A percentile compares a stretch with the other conserved stretches of the same genome.
Conservation (phyloP, 2,329 filamentous ascomycete species). For the Xylaria sp. region DNA sequence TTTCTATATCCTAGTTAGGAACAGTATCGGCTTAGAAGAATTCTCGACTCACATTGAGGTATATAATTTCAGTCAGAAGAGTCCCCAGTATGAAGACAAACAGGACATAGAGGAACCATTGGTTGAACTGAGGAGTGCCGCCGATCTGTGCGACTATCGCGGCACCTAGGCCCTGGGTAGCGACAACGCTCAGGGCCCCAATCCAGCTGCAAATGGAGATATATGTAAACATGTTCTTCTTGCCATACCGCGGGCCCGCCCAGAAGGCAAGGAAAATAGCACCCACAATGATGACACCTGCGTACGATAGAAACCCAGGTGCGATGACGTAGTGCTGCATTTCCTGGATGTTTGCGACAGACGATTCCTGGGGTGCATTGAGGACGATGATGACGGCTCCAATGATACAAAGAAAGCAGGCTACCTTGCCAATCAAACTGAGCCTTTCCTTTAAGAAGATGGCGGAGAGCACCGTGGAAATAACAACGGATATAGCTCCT, state of each 20-base stretch:
- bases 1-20: slow-evolving; percentile 75
- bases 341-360: slow-evolving; percentile 87
- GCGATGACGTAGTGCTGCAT: slow-evolving; percentile 90
- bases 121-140: slow-evolving; percentile 89
- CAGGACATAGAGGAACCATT: slow-evolving; percentile 96
- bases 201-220: slow-evolving; percentile 95
- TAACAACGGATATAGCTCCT: slow-evolving; percentile 89
- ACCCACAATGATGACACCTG: slow-evolving; percentile 82
- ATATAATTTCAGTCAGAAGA: slow-evolving; percentile 92
- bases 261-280: slow-evolving; percentile 79
- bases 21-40: background rate
- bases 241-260: slow-evolving; percentile 87
- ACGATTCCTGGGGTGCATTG: slow-evolving; percentile 88
- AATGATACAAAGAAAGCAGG: slow-evolving; percentile 93
- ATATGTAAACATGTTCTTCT: slow-evolving; percentile 98
- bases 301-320: slow-evolving; percentile 86
- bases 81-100: slow-evolving; percentile 92
- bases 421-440: slow-evolving; percentile 95
- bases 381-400: slow-evolving; percentile 93
- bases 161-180: slow-evolving; percentile 90
- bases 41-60: slow-evolving; percentile 80
- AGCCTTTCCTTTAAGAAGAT: slow-evolving; percentile 96
- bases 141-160: slow-evolving; percentile 88
- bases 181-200: slow-evolving; percentile 92
- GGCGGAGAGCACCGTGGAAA: slow-evolving; percentile 88